phyloP scores from a whole-genome alignment of 2,329 filamentous ascomycete species.

The Aspergillus fumigatus region DNA sequence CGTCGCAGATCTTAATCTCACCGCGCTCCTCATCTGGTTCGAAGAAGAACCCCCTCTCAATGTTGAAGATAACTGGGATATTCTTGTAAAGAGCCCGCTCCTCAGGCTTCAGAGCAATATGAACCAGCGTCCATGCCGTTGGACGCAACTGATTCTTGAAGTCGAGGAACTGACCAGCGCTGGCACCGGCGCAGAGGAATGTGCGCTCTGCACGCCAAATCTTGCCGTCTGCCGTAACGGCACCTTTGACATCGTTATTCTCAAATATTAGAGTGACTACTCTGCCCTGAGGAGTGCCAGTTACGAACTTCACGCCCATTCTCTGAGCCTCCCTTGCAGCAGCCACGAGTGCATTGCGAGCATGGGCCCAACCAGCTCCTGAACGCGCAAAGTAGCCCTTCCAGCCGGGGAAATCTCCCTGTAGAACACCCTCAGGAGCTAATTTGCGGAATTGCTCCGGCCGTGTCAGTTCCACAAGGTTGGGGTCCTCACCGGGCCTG shows the following conservation, averaged over 20 bases:
- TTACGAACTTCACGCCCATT: conserved; percentile 46
- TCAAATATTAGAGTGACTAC: conserved; percentile 35
- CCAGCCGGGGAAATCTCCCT: conserved; percentile 43
- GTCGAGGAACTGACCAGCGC: conserved; percentile 39
- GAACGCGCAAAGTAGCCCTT: conserved; percentile 39
- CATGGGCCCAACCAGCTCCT: conserved; percentile 51
- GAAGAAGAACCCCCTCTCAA: conserved; percentile 47
- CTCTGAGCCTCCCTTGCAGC: conserved; percentile 42
- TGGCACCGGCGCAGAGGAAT: conserved; percentile 43
- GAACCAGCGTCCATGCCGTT: conserved; percentile 46
- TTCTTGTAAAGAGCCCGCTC: conserved; percentile 42
- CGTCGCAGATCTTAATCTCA: conserved; percentile 42
- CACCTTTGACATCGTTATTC: conserved; percentile 37
- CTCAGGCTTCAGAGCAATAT: conserved; percentile 40
- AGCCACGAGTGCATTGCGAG: conserved; percentile 43
- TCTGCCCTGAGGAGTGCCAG: conserved; percentile 34
- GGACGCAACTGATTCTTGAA: conserved; percentile 43
- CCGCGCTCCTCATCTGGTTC: conserved; percentile 41
- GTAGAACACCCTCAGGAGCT: conserved; percentile 47
- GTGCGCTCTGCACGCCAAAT: conserved; percentile 35
- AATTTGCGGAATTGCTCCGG: conserved; percentile 44
- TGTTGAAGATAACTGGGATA: conserved; percentile 44
- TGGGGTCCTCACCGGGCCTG: conserved; percentile 22
- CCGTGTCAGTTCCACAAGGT: conserved; percentile 33
- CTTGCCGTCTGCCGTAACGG: conserved; percentile 34